Base-by-base conservation (phyloP, 164 flowering plant genomes). In the Nymphaea colorata region DNA sequence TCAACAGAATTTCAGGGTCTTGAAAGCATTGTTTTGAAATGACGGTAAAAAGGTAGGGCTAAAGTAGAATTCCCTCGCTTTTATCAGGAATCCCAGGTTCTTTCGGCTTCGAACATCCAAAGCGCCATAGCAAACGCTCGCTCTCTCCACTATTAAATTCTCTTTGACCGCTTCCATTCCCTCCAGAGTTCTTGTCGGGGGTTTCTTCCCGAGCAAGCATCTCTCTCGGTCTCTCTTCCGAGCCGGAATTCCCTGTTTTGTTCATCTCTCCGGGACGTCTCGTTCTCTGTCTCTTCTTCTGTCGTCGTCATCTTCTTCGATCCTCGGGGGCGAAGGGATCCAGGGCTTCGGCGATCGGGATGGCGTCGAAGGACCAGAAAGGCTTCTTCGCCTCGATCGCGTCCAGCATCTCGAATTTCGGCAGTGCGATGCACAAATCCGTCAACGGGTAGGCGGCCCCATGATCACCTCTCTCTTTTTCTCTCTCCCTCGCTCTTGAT, bases 391-490 rank as follows among this genome's bases (percentile, higher is more conserved):
- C 87, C 0, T 75, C 89, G 62, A 80, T 88, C 74, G 71, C 80
- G 66, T 80, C 88, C 41, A 73, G 85, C 57, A 61, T 85, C 67
- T 82, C 91, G 62, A 84, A 68, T 76, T 81, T 88, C 43, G 82
- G 89, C 4, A 80, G 64, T 74, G 85, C 84, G 66, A 82, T 88
- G 87, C 78, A 80, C 68, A 83, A 82, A 85, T 85, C 94, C 44
- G 89, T 84, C 60, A 82, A 80, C 72, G 89, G 91, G 88, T 86
- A 76, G 61, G n/a, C 2, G 10, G 36, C 59, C 1, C 59, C 16
- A 55, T 8, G 10, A 55, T 55, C 16, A 8, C 10, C 16, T 15
- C 16, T 55, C 36, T 0, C 36, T 25, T 25, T 25, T 1, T 25
- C 36, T 25, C 36, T 25, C 36, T 25, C 36, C 36, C 59, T 55